These are phyloP conservation scores for Clonostachys rosea DNA, from an alignment of 2,329 filamentous ascomycete species.

Conservation along the genomic window DNA sequence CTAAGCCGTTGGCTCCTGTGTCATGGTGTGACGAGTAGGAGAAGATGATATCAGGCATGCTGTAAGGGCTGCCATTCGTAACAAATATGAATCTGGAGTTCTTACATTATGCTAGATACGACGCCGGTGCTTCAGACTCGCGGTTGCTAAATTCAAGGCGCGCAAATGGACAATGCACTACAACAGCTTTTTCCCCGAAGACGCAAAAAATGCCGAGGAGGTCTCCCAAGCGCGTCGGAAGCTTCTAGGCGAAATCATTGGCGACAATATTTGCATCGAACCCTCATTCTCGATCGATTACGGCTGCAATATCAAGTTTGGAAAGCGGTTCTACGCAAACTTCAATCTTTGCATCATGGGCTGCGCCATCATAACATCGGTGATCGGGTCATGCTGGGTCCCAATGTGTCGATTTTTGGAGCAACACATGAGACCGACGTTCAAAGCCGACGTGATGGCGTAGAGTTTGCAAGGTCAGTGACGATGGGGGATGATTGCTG, in stretches of 20 bases:
- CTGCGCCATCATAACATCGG: constrained; percentile 68
- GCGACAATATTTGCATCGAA: constrained; percentile 48
- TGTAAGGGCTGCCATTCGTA: constrained; percentile 32
- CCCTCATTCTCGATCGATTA: constrained; percentile 57
- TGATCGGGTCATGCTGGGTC: constrained; percentile 65
- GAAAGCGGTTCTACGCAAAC: constrained; percentile 54
- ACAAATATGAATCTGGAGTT: no score
- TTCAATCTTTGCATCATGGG: constrained; percentile 62
- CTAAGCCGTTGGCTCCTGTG: constrained; percentile 42
- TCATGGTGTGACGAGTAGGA: constrained; percentile 58
- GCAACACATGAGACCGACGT: constrained; percentile 69
- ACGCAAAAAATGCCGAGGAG: constrained; percentile 33
- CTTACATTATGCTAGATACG: constrained; percentile 32
- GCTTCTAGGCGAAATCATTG: constrained; percentile 42
- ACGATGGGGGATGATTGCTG: constrained; percentile 49
- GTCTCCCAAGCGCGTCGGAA: constrained; percentile 26
- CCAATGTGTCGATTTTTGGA: constrained; percentile 66
- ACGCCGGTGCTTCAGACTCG: constrained; percentile 39
- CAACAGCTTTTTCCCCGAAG: constrained; percentile 50
- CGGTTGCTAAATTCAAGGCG: constrained; percentile 44
- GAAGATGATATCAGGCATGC: constrained; percentile 60
- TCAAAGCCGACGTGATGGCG: constrained; percentile 35
- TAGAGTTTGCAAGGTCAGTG: constrained; percentile 41
- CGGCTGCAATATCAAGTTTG: constrained; percentile 55
- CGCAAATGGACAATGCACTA: constrained; percentile 51